These are phyloP conservation scores for Xylaria venustula DNA, from an alignment of 495 filamentous ascomycete species.

Conservation along the genomic window DNA sequence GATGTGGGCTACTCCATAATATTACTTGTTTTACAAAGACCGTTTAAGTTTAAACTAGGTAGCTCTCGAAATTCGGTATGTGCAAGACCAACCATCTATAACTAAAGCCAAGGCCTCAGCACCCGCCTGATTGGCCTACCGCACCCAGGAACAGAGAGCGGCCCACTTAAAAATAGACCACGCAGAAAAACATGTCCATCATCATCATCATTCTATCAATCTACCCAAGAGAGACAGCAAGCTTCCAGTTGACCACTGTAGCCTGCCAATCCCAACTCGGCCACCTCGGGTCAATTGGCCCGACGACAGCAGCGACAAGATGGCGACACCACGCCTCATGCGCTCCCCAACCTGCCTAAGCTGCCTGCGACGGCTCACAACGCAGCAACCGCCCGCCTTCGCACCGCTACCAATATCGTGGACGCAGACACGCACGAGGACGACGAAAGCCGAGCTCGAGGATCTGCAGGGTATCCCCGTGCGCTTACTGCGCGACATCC, in stretches of 20 bases:
- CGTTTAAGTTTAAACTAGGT: neutral
- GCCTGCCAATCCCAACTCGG: neutral
- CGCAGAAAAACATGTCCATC: constrained; percentile 8
- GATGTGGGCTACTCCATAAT: too few species aligned
- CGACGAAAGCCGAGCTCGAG: constrained; percentile 42
- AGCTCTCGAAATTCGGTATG: too few species aligned
- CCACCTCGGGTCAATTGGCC: constrained; percentile 3
- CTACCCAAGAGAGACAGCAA: neutral
- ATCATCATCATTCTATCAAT: neutral
- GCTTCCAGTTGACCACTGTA: neutral
- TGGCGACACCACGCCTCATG: constrained; percentile 22
- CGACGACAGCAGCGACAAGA: constrained; percentile 8
- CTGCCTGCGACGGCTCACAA: constrained; percentile 26
- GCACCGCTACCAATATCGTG: constrained; percentile 8
- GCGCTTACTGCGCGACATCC: constrained; percentile 58
- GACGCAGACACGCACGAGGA: constrained; percentile 51
- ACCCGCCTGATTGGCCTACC: neutral
- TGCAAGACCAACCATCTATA: too few species aligned
- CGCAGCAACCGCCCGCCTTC: constrained; percentile 8
- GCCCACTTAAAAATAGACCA: constrained; percentile 13
- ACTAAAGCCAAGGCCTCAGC: neutral
- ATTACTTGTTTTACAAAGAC: too few species aligned
- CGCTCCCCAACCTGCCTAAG: constrained; percentile 25
- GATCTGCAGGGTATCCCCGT: constrained; percentile 53
- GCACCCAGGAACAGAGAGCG: neutral